These are phyloP conservation scores for Aureobasidium pullulans DNA, from an alignment of 2,329 filamentous ascomycete genomes.

Conservation along the genomic window DNA sequence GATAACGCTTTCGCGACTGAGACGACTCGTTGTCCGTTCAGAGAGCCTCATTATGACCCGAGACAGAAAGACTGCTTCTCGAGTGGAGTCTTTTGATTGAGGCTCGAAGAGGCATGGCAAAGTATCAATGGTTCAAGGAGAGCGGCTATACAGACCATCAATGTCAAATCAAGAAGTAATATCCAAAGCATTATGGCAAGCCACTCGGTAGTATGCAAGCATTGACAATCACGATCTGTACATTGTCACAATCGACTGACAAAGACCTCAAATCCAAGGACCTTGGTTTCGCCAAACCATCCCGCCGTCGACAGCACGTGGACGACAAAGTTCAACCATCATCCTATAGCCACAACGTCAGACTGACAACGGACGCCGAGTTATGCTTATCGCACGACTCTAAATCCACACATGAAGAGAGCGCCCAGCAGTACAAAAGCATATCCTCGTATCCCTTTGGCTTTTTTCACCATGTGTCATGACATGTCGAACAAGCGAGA, in stretches of 20 bases:
- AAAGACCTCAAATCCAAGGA: neutral
- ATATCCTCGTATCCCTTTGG: neutral
- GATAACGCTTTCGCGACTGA: neutral
- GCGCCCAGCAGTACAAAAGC: neutral
- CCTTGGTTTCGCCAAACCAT: neutral
- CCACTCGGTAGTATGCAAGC: constrained; percentile 6
- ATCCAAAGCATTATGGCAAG: neutral
- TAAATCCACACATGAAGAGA: neutral
- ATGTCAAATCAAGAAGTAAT: neutral
- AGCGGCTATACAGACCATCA: neutral
- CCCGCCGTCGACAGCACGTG: neutral
- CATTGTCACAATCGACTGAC: neutral
- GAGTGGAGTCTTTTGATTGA: neutral
- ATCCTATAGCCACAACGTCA: constrained; percentile 9
- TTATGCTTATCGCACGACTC: constrained; percentile 9
- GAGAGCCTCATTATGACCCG: neutral
- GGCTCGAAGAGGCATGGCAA: neutral
- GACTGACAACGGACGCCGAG: neutral
- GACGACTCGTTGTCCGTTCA: neutral
- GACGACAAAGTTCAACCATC: neutral
- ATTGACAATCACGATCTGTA: neutral
- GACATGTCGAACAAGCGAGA: neutral
- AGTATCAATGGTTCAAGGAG: neutral
- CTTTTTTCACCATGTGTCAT: constrained; percentile 4
- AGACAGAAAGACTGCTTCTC: neutral